Base-by-base conservation (phyloP, 805 yeast genomes). In the Wickerhamiella siamensis region DNA sequence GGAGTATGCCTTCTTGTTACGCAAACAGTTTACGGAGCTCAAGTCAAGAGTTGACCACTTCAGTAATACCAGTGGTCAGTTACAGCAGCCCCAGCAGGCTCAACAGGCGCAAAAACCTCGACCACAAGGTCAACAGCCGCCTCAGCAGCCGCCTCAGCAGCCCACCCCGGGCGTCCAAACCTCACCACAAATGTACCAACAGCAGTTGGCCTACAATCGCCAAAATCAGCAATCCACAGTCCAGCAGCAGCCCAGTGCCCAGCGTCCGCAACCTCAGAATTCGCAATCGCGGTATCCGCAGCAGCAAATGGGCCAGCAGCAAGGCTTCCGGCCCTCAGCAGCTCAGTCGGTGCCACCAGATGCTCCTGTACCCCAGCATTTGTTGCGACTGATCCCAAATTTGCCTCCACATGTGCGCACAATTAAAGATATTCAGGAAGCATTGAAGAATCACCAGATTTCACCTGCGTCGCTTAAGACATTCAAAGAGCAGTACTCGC, bases 391-490 rank as follows among this genome's bases (percentile, higher is more conserved):
- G 51, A 71, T 83, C 37, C 93, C 94, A 8, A 78, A 72, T 37
- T 64, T 83, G 27, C 95, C 95, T 0, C 77, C 78, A 12, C 79
- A 76, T 39, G 77, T 77, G 22, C 77, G 72, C 50, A 82, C 93
- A 5, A 86, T 95, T 95, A 72, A 75, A 18, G 82, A 77, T 55
- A 74, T 83, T 22, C 74, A 77, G 58, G 79, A 77, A 33, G 69
- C 77, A 50, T 60, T 43, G 22, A 45, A 40, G 19, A 24, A 35
- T 29, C 48, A 44, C 47, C 43, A 38, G 44, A 45, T 46, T 45
- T 31, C 52, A 50, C 36, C 51, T 43, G 52, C 49, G 8, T 60
- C 62, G 10, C 41, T 59, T 40, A 44, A 51, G 21, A 39, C 52
- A 33, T 41, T 59, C 39, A 49, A 51, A 35, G 48, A 51, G 26